Evolutionary conservation across 805 yeast genomes (phyloP), one percentile per base, ranked within the genome.

Genomic region (Hanseniaspora singularis): DNA sequence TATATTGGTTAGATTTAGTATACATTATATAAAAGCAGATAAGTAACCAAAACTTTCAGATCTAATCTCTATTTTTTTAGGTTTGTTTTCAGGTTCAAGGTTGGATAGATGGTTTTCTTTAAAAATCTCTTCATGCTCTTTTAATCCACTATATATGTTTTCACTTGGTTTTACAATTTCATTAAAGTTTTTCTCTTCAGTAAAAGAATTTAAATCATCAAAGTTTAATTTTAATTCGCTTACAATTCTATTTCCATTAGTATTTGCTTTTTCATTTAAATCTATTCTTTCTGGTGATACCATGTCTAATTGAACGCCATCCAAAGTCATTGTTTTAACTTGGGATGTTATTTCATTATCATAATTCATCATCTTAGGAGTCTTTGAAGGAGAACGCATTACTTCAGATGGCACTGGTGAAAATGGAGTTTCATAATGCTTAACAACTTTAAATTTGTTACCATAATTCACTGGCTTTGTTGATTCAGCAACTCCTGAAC

Each of bases 21-120:
- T n/a, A n/a, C n/a, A n/a, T n/a, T 44, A 44, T 30, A 44, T 44
- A 24, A 44, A 44, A 2, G 34, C 48, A 15, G 48, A 37, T 20
- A 44, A 20, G 12, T 44, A 44, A 8, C 48, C 41, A 44, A 44
- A 44, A 24, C 48, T 44, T 23, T 44, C 48, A 2, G 48, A 44
- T 31, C 41, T 36, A 9, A 44, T 44, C 23, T 36, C 37, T 31
- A 31, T 11, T 16, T 44, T 44, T 19, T 44, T 37, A 15, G n/a
- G n/a, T 14, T 19, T 33, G 8, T 27, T 15, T 3, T 11, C 15
- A 8, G 30, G 12, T 11, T 28, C 22, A 3, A 12, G n/a, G n/a
- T n/a, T n/a, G n/a, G n/a, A n/a, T n/a, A n/a, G n/a, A n/a, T n/a
- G n/a, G n/a, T n/a, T n/a, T n/a, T n/a, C n/a, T n/a, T n/a, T n/a